Evolutionary conservation across 1,139 yeast genomes (phyloP).

Genomic region (Candida tunisiensis): DNA sequence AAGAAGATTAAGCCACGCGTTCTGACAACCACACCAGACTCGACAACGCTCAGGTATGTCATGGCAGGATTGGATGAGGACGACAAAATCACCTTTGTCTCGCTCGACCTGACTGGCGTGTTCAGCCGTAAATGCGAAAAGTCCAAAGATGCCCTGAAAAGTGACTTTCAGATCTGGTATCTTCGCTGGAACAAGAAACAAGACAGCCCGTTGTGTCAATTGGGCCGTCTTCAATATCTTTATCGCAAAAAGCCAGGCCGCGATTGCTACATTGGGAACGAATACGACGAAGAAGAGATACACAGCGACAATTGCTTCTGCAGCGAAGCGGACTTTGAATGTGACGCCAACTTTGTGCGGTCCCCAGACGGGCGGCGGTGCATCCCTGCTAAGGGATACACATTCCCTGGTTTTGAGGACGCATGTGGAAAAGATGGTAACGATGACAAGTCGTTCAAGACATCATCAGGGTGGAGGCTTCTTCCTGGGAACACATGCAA

Average conservation of each 20-base stretch:
- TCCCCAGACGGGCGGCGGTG: constrained; percentile 2
- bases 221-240: constrained; percentile 58
- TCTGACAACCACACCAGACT: constrained; percentile 53
- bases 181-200: constrained; percentile 33
- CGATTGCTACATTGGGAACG: constrained; percentile 47
- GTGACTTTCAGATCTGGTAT: constrained; percentile 55
- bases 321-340: constrained; percentile 51
- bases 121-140: constrained; percentile 19
- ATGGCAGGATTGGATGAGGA: constrained; percentile 29
- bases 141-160: constrained; percentile 27
- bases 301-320: constrained; percentile 51
- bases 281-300: constrained; percentile 41
- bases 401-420: not conserved
- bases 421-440: not conserved
- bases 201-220: constrained; percentile 42
- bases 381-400: not conserved
- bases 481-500: constrained; percentile 36
- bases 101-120: constrained; percentile 48
- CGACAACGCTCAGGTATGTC: constrained; percentile 46
- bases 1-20: constrained; percentile 25
- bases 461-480: constrained; percentile 24
- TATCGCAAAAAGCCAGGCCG: constrained; percentile 53
- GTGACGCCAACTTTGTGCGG: constrained; percentile 39
- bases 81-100: constrained; percentile 17
- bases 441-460: constrained; percentile 6